Evolutionary conservation across 225 moss, liverwort and hornwort genomes (phyloP).

Genomic region (Sphagnum contortum): DNA sequence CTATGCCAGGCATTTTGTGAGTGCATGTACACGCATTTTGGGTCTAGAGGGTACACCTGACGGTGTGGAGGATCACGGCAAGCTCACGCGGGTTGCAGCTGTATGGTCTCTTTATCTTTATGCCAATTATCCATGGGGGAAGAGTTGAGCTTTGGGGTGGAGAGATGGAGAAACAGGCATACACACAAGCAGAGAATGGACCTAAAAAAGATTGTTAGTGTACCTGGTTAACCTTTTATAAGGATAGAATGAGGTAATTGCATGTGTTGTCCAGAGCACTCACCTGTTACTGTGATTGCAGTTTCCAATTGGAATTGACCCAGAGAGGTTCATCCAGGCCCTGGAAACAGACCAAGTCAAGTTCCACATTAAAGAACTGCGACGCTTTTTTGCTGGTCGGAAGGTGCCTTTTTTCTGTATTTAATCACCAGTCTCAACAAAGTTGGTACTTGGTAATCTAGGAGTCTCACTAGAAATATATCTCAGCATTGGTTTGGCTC

Average conservation of each 20-base stretch:
- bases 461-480: too few relatives aligned
- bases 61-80: conserved; percentile 87
- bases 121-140: not conserved
- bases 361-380: conserved; percentile 39
- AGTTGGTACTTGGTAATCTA: too few relatives aligned
- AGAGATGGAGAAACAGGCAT: too few relatives aligned
- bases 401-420: conserved; percentile 21
- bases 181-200: too few relatives aligned
- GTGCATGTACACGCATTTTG: conserved; percentile 77
- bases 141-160: too few relatives aligned
- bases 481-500: too few relatives aligned
- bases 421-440: too few relatives aligned
- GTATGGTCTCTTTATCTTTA: conserved; percentile 19
- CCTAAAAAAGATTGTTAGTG: too few relatives aligned
- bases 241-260: too few relatives aligned
- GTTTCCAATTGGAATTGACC: conserved; percentile 92
- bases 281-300: conserved; percentile 5
- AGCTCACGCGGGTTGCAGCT: conserved; percentile 80
- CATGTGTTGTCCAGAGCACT: too few relatives aligned
- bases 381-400: conserved; percentile 44
- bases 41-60: conserved; percentile 91
- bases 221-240: too few relatives aligned
- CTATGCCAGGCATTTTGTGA: conserved; percentile 88
- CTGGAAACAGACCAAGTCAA: conserved; percentile 62
- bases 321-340: conserved; percentile 56